Base-by-base conservation (phyloP, 192 early-diverging fungal species). In the Geosiphon pyriformis region DNA sequence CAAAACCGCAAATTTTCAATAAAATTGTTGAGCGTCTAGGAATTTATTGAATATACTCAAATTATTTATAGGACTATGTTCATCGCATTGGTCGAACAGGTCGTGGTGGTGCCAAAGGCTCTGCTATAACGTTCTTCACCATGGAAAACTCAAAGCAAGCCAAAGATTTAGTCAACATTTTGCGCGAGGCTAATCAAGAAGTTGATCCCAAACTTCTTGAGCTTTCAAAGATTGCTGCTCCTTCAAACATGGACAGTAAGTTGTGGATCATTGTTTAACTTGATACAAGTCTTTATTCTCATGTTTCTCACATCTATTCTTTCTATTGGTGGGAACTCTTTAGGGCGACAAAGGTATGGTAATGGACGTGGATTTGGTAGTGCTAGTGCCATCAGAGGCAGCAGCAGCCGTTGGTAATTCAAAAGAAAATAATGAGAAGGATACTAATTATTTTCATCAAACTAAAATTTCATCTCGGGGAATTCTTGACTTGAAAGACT, bases 61-160 rank as follows among this genome's bases (percentile, higher is more conserved):
- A 42, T 71, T 4, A 37, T 15, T 77, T 80, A 15, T 78, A 87
- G 74, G 94, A 94, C 74, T 92, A 91, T 72, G 87, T 91, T 31
- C 90, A 93, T 75, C 90, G 96, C 71, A 94, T 98, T 77, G 96
- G 96, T 54, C 90, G 96, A 78, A 98, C 96, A 31, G 96, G 94
- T 52, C 87, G 96, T 73, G 96, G 93, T 47, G 96, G 94, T 46
- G 82, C 82, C 35, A 90, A 82, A 30, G 96, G 96, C 32, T 85
- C 88, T n/a, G 87, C 91, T 18, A 85, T 94, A 71, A 97, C 96
- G 3, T 92, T 97, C 76, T 97, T 98, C 72, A 97, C 94, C 0
- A 75, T 81, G 46, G 88, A 92, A 26, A 93, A 98, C 76, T 85
- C 89, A 61, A 80, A 87, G 62, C 89, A 84, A 69, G 83, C 90